A percentile compares a stretch with the other conserved stretches of the same genome.
These are phyloP conservation scores for Agrocybe praecox DNA, from an alignment of 768 basidiomycete genomes.

Conservation along the genomic window DNA sequence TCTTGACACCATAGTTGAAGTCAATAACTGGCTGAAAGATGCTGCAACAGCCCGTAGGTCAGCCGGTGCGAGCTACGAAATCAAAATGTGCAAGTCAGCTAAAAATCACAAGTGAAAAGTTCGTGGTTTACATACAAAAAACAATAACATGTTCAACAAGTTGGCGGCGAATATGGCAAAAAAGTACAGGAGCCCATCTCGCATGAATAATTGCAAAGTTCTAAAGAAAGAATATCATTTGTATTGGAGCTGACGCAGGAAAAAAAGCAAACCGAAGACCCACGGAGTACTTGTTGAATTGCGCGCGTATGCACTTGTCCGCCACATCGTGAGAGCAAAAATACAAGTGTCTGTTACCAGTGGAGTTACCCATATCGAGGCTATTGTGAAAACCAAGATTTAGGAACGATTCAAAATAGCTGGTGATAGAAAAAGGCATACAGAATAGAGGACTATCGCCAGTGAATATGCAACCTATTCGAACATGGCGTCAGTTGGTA, in stretches of 20 bases:
- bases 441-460: neutral
- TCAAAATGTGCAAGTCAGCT: neutral
- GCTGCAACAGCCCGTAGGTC: constrained; percentile 14
- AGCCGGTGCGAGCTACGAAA: neutral
- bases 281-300: neutral
- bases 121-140: constrained; percentile 13
- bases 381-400: neutral
- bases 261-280: neutral
- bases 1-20: constrained; percentile 14
- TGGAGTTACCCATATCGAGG: constrained; percentile 18
- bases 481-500: neutral
- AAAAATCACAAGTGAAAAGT: neutral
- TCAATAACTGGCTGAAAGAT: constrained; percentile 19
- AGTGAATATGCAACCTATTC: neutral
- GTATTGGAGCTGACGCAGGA: neutral
- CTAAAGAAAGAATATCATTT: neutral
- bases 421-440: neutral
- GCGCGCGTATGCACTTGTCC: constrained; percentile 15
- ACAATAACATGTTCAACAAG: constrained; percentile 18
- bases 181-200: constrained; percentile 22
- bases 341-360: constrained; percentile 17
- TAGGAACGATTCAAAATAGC: neutral
- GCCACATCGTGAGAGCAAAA: constrained; percentile 19
- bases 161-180: constrained; percentile 19
- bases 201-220: constrained; percentile 18